Evolutionary conservation across 2,329 filamentous ascomycete species (phyloP), one percentile per base, ranked within the genome.

Genomic region (Diaporthe nobilis): DNA sequence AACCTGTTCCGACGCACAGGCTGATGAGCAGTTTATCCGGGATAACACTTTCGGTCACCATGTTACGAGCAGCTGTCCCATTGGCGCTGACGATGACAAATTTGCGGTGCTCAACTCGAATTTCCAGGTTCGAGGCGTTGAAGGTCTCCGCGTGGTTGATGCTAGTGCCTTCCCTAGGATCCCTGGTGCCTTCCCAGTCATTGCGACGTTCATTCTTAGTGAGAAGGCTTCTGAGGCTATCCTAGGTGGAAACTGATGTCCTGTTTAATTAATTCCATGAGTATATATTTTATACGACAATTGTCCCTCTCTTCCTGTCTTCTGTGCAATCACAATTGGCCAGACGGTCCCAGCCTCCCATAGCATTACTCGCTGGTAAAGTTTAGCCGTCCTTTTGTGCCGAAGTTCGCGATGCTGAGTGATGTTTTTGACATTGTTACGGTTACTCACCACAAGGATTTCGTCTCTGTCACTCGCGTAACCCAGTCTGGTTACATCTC

Each of bases 41-140:
- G 57, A 72, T 34, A 60, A 72, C 10, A 60, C 71, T 6, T 72
- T 58, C 17, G 71, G 71, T 6, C 71, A 72, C 55, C 71, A 72
- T 49, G 71, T 60, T 20, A 61, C 71, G 6, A 61, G 71, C 55
- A 72, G 55, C 4, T 72, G 71, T 5, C 71, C 71, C 10, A 72
- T 72, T n/a, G 71, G 71, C 4, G 55, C 71, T 2, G 58, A 49
- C n/a, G 58, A 72, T 72, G 55, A 72, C 44, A 49, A 51, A n/a
- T 6, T 67, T 2, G 63, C 63, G 31, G 63, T 67, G 31, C 63
- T 67, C 28, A 51, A 67, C 44, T 67, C 63, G 7, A 67, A 67
- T 8, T 68, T 68, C 44, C 44, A 68, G 47, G 63, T 68, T 22
- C 28, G 63, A 39, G 88, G 10, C 82, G 83, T 58, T 85, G 87